These are phyloP conservation scores for Phytophthora crassamura DNA, from an alignment of 352 stramenopile genomes.

Conservation along the genomic window DNA sequence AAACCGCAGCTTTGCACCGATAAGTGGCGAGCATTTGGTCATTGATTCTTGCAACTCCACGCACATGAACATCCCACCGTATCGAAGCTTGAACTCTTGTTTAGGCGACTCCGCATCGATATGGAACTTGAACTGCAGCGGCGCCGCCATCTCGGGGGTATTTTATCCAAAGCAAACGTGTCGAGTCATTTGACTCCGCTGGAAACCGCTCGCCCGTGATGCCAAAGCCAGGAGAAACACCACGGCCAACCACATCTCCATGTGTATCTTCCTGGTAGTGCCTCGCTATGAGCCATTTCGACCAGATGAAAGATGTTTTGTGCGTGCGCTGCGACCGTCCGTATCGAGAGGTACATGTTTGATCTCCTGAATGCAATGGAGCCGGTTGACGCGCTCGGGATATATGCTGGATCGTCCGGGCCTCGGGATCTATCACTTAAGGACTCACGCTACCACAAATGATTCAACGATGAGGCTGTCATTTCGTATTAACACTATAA, in stretches of 20 bases:
- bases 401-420: constrained; percentile 35
- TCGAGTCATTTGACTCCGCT: not conserved
- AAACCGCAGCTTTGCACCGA: constrained; percentile 31
- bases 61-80: constrained; percentile 7
- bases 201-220: no score
- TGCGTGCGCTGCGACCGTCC: constrained; percentile 50
- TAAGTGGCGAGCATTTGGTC: constrained; percentile 9
- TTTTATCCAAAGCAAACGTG: not conserved
- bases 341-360: constrained; percentile 56
- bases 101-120: not conserved
- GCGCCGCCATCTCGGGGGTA: constrained; percentile 2
- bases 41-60: constrained; percentile 16
- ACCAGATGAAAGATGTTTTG: constrained; percentile 39
- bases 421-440: constrained; percentile 12
- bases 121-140: constrained; percentile 4
- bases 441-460: constrained; percentile 17
- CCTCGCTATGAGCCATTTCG: not conserved
- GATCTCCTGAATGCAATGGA: constrained; percentile 49
- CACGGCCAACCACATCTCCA: no score
- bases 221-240: no score
- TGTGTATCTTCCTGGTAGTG: constrained; percentile 27
- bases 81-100: constrained; percentile 1
- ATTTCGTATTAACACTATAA: constrained; percentile 31
- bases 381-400: constrained; percentile 51
- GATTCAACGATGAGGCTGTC: constrained; percentile 51